These are phyloP conservation scores for Dalechampia spathulata DNA, from an alignment of 441 rosid genomes.

Conservation along the genomic window DNA sequence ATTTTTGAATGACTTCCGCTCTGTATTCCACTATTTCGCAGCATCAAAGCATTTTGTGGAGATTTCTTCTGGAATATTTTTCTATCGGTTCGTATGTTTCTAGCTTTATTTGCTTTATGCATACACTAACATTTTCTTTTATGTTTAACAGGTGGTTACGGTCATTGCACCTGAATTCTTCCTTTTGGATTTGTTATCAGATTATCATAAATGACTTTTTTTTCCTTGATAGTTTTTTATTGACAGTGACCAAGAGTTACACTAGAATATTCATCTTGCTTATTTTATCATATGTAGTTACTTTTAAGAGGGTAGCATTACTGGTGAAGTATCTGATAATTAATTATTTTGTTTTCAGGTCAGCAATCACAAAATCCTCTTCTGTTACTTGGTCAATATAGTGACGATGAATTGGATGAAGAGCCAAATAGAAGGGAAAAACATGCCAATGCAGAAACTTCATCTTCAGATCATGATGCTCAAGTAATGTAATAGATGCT, in stretches of 20 bases:
- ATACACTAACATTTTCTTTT: slow-evolving; percentile 52
- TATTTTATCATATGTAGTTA: slow-evolving; percentile 12
- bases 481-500: slow-evolving; percentile 40
- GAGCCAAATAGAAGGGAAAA: slow-evolving; percentile 28
- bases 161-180: slow-evolving; percentile 24
- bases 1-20: slow-evolving; percentile 55
- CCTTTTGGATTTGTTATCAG: slow-evolving; percentile 12
- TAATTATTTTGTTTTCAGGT: slow-evolving; percentile 52
- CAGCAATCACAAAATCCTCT: slow-evolving; percentile 69
- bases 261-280: slow-evolving; percentile 17
- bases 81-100: slow-evolving; percentile 93
- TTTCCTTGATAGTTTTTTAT: slow-evolving; percentile 8
- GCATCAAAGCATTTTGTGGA: slow-evolving; percentile 60
- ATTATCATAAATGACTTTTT: slow-evolving; percentile 6
- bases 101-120: slow-evolving; percentile 62
- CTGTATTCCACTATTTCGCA: slow-evolving; percentile 54
- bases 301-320: slow-evolving; percentile 3
- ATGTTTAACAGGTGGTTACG: slow-evolving; percentile 62
- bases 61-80: slow-evolving; percentile 54
- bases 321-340: slow-evolving; percentile 30
- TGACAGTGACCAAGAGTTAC: slow-evolving; percentile 9
- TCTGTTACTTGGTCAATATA: slow-evolving; percentile 85
- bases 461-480: slow-evolving; percentile 28
- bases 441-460: slow-evolving; percentile 26
- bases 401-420: slow-evolving; percentile 80